Percentiles rank a stretch among this genome's conserved stretches.
phyloP scores from a whole-genome alignment of 129 eudicot genomes.

The Centrapalus pauciflorus region DNA sequence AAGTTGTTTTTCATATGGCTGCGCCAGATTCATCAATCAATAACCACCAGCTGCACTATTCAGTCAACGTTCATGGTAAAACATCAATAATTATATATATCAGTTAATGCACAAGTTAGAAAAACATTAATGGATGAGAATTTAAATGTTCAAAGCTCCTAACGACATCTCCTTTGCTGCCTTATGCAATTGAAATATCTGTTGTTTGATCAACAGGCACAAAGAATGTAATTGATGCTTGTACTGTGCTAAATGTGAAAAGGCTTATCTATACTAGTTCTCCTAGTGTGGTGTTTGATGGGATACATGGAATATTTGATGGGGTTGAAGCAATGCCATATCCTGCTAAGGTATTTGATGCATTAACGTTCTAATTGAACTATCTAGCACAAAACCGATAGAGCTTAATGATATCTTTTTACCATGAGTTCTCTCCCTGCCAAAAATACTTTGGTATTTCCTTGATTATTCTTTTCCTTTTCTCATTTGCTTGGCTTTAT shows the following conservation, averaged over 20 bases:
- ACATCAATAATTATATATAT: background rate
- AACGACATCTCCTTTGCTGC: background rate
- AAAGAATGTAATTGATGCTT: slow-evolving; percentile 81
- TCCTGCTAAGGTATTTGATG: slow-evolving; percentile 64
- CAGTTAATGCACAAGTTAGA: background rate
- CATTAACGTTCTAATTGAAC: background rate
- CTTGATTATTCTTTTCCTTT: background rate
- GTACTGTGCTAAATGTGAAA: slow-evolving; percentile 67
- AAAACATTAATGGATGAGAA: slow-evolving; percentile 2
- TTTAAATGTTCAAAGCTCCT: background rate
- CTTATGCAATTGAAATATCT: background rate
- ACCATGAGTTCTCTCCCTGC: background rate
- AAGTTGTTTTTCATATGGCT: slow-evolving; percentile 97
- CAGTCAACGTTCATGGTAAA: slow-evolving; percentile 82
- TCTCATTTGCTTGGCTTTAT: background rate
- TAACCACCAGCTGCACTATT: slow-evolving; percentile 73
- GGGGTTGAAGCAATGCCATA: slow-evolving; percentile 80
- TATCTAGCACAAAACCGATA: background rate
- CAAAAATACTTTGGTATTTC: background rate
- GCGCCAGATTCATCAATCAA: slow-evolving; percentile 88
- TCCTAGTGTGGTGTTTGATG: slow-evolving; percentile 89
- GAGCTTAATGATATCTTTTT: background rate
- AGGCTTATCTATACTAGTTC: slow-evolving; percentile 90
- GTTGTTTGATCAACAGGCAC: slow-evolving; percentile 51
- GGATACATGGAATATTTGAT: slow-evolving; percentile 49